Evolutionary conservation across 352 stramenopile genomes (phyloP).

Genomic region (Pythium phragmitis): DNA sequence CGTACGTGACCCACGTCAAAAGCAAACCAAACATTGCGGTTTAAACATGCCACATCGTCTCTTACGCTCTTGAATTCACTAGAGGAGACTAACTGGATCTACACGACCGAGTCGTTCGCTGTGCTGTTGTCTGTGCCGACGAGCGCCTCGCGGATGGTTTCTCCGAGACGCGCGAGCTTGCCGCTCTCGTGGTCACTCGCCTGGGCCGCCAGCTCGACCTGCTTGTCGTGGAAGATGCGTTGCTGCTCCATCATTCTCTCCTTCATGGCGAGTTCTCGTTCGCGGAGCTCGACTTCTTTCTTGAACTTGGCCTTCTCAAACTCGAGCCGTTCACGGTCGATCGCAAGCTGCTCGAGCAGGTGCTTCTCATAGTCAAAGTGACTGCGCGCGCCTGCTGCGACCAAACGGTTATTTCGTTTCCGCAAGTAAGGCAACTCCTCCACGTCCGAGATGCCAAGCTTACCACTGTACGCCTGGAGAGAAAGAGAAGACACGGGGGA

Average conservation of each 20-base stretch:
- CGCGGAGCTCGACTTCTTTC: constrained; percentile 70
- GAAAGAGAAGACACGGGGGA: constrained; percentile 4
- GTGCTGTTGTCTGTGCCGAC: constrained; percentile 29
- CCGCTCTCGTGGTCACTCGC: constrained; percentile 45
- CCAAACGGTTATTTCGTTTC: constrained; percentile 35
- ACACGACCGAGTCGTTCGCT: constrained; percentile 25
- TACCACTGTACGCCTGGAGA: constrained; percentile 36
- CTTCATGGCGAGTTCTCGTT: constrained; percentile 59
- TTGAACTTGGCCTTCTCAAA: constrained; percentile 76
- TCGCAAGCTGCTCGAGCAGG: constrained; percentile 61
- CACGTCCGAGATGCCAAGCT: constrained; percentile 29
- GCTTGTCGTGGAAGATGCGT: constrained; percentile 55
- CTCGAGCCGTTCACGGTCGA: constrained; percentile 70
- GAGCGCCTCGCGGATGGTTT: constrained; percentile 58
- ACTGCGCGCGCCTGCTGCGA: constrained; percentile 31
- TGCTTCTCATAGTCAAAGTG: constrained; percentile 81
- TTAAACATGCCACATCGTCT: background rate
- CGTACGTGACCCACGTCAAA: background rate
- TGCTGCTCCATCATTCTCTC: constrained; percentile 69
- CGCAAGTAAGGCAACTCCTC: constrained; percentile 30
- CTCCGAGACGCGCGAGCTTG: constrained; percentile 62
- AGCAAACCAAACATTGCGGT: background rate
- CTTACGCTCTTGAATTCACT: background rate
- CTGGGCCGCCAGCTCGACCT: constrained; percentile 41
- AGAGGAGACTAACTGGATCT: background rate